phyloP scores from a whole-genome alignment of 1,284 basidiomycete genomes.

The Sporisorium scitamineum region DNA sequence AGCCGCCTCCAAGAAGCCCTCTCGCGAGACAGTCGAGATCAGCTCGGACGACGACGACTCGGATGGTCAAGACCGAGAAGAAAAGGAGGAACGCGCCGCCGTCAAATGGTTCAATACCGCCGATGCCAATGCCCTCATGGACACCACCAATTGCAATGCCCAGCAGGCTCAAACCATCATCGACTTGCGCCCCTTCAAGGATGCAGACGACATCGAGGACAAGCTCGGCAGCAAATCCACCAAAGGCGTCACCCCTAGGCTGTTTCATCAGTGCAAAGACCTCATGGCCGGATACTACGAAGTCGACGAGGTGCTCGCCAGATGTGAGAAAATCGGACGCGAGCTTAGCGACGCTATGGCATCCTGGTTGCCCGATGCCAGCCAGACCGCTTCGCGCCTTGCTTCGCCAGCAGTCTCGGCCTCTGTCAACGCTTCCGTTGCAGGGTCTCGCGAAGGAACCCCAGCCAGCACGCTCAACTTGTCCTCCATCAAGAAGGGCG shows the following conservation, averaged over 20 bases:
- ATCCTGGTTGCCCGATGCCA: constrained; percentile 76
- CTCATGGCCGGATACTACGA: constrained; percentile 88
- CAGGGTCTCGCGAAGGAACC: constrained; percentile 40
- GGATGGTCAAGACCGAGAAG: constrained; percentile 51
- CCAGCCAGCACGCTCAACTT: constrained; percentile 50
- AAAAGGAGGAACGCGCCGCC: constrained; percentile 57
- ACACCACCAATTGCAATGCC: constrained; percentile 86
- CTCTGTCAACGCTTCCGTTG: constrained; percentile 28
- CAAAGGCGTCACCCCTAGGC: constrained; percentile 88
- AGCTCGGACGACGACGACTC: constrained; percentile 58
- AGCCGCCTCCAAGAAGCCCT: constrained; percentile 9
- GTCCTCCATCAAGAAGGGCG: constrained; percentile 50
- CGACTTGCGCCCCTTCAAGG: constrained; percentile 81
- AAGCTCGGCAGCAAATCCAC: constrained; percentile 82
- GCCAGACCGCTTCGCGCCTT: constrained; percentile 53
- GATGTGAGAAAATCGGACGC: constrained; percentile 86
- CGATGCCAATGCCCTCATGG: constrained; percentile 80
- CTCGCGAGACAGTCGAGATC: constrained; percentile 29
- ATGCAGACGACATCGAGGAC: constrained; percentile 76
- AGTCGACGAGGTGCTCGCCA: constrained; percentile 88
- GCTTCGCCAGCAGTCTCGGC: constrained; percentile 32
- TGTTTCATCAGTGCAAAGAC: constrained; percentile 89
- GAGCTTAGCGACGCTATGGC: constrained; percentile 77
- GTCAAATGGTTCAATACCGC: constrained; percentile 86
- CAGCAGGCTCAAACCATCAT: constrained; percentile 87